Conservation (phyloP, 2,329 filamentous ascomycete genomes). For the Fusarium duplospermum region DNA sequence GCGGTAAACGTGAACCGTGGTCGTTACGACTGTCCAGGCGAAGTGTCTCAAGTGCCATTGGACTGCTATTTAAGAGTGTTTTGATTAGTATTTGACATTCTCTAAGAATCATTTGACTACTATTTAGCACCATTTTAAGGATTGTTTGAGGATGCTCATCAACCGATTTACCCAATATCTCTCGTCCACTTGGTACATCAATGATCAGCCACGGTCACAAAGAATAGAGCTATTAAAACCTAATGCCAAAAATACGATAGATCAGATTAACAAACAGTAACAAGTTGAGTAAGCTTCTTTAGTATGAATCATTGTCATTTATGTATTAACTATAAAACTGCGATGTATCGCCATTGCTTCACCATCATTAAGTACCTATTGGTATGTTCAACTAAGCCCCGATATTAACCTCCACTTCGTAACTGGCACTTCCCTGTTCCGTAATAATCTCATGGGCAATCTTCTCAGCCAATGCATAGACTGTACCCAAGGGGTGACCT, state of each 20-base stretch:
- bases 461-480: conserved; percentile 35
- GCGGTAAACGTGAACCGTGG: background rate
- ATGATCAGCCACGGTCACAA: too few relatives aligned
- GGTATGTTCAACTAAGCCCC: background rate
- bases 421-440: background rate
- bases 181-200: too few relatives aligned
- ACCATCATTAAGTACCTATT: background rate
- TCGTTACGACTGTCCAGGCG: background rate
- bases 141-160: background rate
- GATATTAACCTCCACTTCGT: background rate
- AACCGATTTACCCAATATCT: background rate
- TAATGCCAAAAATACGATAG: too few relatives aligned
- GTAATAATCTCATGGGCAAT: conserved; percentile 28
- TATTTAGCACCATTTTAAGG: background rate
- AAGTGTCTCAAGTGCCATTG: background rate
- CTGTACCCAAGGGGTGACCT: conserved; percentile 29
- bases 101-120: background rate
- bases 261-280: too few relatives aligned
- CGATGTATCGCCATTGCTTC: background rate
- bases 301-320: background rate
- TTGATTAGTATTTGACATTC: background rate
- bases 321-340: background rate
- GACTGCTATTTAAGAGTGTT: background rate
- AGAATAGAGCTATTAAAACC: too few relatives aligned
- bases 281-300: too few relatives aligned